phyloP scores from a whole-genome alignment of 2,329 filamentous ascomycete species.

The Cladosporium sp. region DNA sequence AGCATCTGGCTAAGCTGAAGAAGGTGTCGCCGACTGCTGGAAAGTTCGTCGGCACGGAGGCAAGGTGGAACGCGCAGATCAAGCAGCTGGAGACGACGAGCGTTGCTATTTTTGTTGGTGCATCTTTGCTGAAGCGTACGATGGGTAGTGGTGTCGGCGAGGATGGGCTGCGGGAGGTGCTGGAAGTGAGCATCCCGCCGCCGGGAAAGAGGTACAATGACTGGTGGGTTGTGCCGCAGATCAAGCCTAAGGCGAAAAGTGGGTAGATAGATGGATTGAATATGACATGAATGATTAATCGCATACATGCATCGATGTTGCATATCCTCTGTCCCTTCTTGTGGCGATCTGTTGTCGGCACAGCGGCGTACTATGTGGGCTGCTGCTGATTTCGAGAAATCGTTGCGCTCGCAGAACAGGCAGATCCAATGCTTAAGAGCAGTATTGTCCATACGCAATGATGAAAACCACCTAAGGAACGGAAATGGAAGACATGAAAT shows the following conservation, averaged over 20 bases:
- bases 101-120: conserved; percentile 26
- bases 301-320: too few relatives aligned
- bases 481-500: too few relatives aligned
- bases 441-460: too few relatives aligned
- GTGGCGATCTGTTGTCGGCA: too few relatives aligned
- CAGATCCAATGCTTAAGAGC: too few relatives aligned
- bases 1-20: conserved; percentile 32
- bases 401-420: too few relatives aligned
- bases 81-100: conserved; percentile 29
- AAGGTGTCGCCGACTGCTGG: conserved; percentile 29
- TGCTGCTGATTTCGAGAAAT: too few relatives aligned
- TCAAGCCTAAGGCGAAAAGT: conserved; percentile 18
- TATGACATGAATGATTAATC: too few relatives aligned
- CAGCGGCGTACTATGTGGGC: too few relatives aligned
- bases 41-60: conserved; percentile 32
- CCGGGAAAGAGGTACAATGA: conserved; percentile 36
- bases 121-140: conserved; percentile 19
- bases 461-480: too few relatives aligned
- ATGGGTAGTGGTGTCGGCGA: conserved; percentile 13
- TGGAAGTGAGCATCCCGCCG: conserved; percentile 33
- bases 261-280: neutral
- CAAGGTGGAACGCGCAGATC: conserved; percentile 29
- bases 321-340: too few relatives aligned
- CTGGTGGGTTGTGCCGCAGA: conserved; percentile 43
- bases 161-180: conserved; percentile 6